phyloP scores from a whole-genome alignment of 306 rosid species.

The Prunus salicina region DNA sequence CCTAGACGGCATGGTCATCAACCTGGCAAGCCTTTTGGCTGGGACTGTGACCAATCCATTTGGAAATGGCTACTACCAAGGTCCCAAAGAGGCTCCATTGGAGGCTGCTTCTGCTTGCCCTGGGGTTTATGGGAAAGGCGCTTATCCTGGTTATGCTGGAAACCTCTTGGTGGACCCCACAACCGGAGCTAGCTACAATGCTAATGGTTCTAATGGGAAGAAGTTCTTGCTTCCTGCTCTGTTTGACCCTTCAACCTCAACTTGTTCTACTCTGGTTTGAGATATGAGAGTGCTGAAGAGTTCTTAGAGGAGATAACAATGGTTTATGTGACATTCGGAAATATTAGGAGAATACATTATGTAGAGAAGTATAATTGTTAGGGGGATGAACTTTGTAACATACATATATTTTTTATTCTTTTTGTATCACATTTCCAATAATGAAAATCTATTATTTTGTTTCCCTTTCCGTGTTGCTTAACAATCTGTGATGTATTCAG shows the following conservation, averaged over 20 bases:
- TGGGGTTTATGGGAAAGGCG: slow-evolving; percentile 52
- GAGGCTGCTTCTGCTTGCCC: slow-evolving; percentile 65
- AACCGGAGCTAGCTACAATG: slow-evolving; percentile 56
- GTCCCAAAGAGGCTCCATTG: slow-evolving; percentile 62
- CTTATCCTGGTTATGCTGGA: slow-evolving; percentile 66
- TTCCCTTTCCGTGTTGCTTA: too few relatives aligned
- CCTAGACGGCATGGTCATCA: slow-evolving; percentile 58
- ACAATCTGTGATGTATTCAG: too few relatives aligned
- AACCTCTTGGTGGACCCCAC: slow-evolving; percentile 38
- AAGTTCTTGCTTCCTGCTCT: slow-evolving; percentile 59
- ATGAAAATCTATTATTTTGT: too few relatives aligned
- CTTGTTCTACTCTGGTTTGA: slow-evolving; percentile 50
- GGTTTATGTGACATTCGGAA: too few relatives aligned
- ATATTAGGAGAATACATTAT: neutral
- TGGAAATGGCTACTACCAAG: slow-evolving; percentile 61
- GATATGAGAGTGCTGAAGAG: neutral
- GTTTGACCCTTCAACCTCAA: slow-evolving; percentile 45
- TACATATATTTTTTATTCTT: too few relatives aligned
- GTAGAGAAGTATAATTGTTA: too few relatives aligned
- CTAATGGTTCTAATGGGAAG: slow-evolving; percentile 46
- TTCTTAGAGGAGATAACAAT: neutral
- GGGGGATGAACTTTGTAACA: too few relatives aligned
- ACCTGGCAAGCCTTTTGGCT: slow-evolving; percentile 50
- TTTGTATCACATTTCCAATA: too few relatives aligned
- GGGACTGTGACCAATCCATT: slow-evolving; percentile 56